These are phyloP conservation scores for Corchorus capsularis DNA, from an alignment of 345 rosid genomes.

Conservation along the genomic window DNA sequence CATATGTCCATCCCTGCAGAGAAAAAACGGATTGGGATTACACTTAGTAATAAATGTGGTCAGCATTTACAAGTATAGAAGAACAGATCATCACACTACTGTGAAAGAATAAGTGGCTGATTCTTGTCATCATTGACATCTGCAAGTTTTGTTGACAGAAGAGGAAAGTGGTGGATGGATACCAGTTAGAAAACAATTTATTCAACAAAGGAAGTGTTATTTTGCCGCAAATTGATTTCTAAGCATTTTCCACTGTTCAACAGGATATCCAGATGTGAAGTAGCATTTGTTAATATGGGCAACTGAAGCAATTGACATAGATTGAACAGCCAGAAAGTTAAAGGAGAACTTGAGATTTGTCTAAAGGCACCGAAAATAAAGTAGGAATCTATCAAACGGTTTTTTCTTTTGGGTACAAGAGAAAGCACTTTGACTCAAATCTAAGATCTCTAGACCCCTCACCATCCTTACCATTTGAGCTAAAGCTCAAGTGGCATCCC, in stretches of 20 bases:
- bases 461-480: too few species aligned
- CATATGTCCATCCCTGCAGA: slow-evolving; percentile 88
- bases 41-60: neutral
- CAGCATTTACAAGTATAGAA: neutral
- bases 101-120: neutral
- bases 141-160: neutral
- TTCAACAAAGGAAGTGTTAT: neutral
- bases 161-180: neutral
- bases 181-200: neutral
- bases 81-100: neutral
- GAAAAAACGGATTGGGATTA: neutral
- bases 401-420: too few species aligned
- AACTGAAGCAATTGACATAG: neutral
- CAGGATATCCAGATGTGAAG: neutral
- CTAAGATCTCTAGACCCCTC: too few species aligned
- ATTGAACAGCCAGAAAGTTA: neutral
- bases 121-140: neutral
- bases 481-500: too few species aligned
- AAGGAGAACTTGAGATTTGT: neutral
- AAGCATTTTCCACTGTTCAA: neutral
- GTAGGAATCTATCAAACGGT: neutral
- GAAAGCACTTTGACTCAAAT: too few species aligned
- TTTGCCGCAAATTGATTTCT: neutral
- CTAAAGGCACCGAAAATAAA: neutral
- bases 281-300: neutral